A percentile compares a stretch with the other conserved stretches of the same genome.
phyloP scores from a whole-genome alignment of 1,284 basidiomycete genomes.

The Cryptococcus hybrid region DNA sequence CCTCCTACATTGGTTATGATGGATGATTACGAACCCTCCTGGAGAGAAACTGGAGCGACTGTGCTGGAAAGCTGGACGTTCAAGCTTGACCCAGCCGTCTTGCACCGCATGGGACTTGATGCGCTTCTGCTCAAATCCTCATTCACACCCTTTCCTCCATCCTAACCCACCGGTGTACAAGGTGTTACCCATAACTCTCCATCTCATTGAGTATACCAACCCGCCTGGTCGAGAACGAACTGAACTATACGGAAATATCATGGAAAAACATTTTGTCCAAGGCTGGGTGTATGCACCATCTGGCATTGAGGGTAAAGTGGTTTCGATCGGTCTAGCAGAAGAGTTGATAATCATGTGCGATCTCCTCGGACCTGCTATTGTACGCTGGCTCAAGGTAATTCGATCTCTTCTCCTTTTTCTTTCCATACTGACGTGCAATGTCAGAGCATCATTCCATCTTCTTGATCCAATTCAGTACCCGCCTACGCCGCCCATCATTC shows the following conservation, averaged over 20 bases:
- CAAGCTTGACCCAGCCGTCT: slow-evolving; percentile 18
- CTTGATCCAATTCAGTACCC: slow-evolving; percentile 41
- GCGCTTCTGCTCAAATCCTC: slow-evolving; percentile 34
- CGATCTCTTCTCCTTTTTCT: background rate
- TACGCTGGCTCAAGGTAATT: slow-evolving; percentile 47
- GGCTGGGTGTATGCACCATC: slow-evolving; percentile 45
- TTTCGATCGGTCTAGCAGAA: slow-evolving; percentile 31
- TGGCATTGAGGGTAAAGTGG: slow-evolving; percentile 33
- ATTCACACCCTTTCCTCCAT: slow-evolving; percentile 44
- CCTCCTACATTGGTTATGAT: slow-evolving; percentile 48
- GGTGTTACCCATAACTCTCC: slow-evolving; percentile 28
- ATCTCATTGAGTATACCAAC: slow-evolving; percentile 14
- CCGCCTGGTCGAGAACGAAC: background rate
- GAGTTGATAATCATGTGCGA: slow-evolving; percentile 32
- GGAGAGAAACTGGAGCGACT: slow-evolving; percentile 33
- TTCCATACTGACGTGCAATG: background rate
- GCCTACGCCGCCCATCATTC: slow-evolving; percentile 28
- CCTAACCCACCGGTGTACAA: slow-evolving; percentile 32
- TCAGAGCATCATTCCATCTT: slow-evolving; percentile 23
- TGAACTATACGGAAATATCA: slow-evolving; percentile 32
- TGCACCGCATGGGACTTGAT: slow-evolving; percentile 44
- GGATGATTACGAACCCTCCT: slow-evolving; percentile 49
- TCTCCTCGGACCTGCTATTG: slow-evolving; percentile 34
- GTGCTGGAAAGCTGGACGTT: slow-evolving; percentile 35
- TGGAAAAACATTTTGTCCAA: slow-evolving; percentile 37